These are phyloP conservation scores for Tillandsia fasciculata DNA, from an alignment of 176 grass and related monocot genomes.

Conservation along the genomic window DNA sequence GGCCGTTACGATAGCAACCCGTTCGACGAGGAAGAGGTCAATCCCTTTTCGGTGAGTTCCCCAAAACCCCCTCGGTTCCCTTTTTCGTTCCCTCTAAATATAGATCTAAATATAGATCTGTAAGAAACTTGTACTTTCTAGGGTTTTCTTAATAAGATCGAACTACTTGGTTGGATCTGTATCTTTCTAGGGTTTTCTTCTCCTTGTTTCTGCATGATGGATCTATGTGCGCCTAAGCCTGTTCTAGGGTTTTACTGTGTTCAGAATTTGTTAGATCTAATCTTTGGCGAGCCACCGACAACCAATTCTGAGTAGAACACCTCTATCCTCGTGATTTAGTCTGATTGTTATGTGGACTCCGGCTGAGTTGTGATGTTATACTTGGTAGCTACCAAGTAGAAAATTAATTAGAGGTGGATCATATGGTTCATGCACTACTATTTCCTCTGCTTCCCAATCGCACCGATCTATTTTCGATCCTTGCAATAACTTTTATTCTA, in stretches of 20 bases:
- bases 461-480: too few relatives aligned
- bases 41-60: constrained; percentile 73
- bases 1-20: constrained; percentile 88
- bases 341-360: background rate
- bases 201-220: background rate
- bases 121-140: background rate
- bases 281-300: background rate
- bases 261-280: background rate
- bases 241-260: background rate
- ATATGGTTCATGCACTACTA: background rate
- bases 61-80: background rate
- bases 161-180: background rate
- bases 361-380: background rate
- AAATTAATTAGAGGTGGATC: background rate
- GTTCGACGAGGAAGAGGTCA: constrained; percentile 90
- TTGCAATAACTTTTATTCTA: too few relatives aligned
- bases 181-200: background rate
- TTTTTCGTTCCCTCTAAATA: background rate
- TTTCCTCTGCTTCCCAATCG: too few relatives aligned
- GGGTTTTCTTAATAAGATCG: background rate
- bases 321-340: background rate
- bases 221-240: background rate
- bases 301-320: background rate
- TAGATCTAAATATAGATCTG: background rate
- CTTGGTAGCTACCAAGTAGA: background rate